phyloP scores from a whole-genome alignment of 345 rosid species.

The Mallotus nudiflorus region DNA sequence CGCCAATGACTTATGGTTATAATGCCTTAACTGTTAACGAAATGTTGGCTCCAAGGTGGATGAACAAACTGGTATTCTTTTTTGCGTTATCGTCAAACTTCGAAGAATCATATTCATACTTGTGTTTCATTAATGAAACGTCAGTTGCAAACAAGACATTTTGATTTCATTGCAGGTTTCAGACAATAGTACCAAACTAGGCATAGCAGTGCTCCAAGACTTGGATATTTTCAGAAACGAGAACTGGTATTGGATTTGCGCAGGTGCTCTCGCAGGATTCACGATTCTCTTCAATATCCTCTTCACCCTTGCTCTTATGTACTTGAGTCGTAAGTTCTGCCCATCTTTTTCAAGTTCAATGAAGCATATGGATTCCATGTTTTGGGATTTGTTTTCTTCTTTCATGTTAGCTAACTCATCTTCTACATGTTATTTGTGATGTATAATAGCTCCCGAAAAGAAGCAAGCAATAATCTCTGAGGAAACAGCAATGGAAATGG shows the following conservation, averaged over 20 bases:
- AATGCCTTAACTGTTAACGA: slow-evolving; percentile 74
- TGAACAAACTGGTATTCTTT: slow-evolving; percentile 53
- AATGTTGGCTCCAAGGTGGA: slow-evolving; percentile 84
- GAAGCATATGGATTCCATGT: too few relatives aligned
- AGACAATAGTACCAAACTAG: not conserved
- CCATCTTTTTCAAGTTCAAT: not conserved
- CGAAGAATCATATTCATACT: not conserved
- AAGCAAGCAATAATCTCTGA: slow-evolving; percentile 60
- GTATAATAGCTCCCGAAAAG: slow-evolving; percentile 58
- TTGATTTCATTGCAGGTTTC: slow-evolving; percentile 8
- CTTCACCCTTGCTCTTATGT: slow-evolving; percentile 64
- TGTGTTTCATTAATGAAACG: not conserved
- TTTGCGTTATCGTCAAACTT: too few relatives aligned
- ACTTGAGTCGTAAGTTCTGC: slow-evolving; percentile 56
- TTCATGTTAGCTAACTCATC: slow-evolving; percentile 5
- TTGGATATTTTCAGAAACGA: slow-evolving; percentile 13
- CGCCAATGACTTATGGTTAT: slow-evolving; percentile 72
- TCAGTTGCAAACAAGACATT: too few relatives aligned
- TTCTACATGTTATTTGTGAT: not conserved
- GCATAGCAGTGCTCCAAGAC: slow-evolving; percentile 6
- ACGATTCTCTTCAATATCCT: slow-evolving; percentile 70
- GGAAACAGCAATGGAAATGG: slow-evolving; percentile 46
- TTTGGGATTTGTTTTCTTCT: not conserved
- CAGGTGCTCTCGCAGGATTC: slow-evolving; percentile 58
- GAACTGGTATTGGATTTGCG: slow-evolving; percentile 89